Evolutionary conservation across 768 basidiomycete genomes (phyloP).

Genomic region (Termitomyces sp.): DNA sequence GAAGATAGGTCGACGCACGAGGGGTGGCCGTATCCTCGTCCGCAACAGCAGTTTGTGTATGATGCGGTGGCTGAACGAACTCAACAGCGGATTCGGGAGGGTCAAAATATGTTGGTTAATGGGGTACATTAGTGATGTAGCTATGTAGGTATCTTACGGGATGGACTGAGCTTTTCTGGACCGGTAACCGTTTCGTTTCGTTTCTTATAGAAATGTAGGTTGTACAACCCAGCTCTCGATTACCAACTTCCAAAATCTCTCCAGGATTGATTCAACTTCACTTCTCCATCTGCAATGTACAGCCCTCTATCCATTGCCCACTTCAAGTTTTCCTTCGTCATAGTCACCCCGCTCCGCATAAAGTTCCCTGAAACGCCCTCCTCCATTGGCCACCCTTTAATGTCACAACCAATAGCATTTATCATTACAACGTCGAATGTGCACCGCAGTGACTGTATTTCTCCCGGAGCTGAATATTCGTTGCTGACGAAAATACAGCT

Average conservation of each 20-base stretch:
- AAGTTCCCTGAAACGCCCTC: background rate
- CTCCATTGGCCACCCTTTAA: background rate
- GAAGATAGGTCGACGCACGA: constrained; percentile 20
- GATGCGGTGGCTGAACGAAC: constrained; percentile 88
- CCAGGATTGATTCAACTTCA: background rate
- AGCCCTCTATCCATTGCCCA: background rate
- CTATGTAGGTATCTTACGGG: too few species aligned
- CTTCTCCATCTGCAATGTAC: background rate
- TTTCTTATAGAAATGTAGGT: too few species aligned
- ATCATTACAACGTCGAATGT: background rate
- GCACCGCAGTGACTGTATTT: background rate
- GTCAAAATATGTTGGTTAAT: constrained; percentile 33
- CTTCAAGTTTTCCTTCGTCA: background rate
- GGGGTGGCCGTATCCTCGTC: constrained; percentile 35
- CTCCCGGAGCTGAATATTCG: background rate
- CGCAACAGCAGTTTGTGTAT: constrained; percentile 72
- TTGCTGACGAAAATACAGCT: background rate
- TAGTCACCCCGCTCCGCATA: background rate
- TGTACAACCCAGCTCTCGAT: too few species aligned
- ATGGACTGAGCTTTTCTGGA: too few species aligned
- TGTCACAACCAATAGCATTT: background rate
- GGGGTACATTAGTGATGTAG: too few species aligned
- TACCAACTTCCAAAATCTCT: background rate
- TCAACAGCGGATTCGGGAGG: constrained; percentile 52
- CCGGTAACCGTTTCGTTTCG: too few species aligned